phyloP scores from a whole-genome alignment of 169 alveolate genomes.

The Theileria annulata region DNA sequence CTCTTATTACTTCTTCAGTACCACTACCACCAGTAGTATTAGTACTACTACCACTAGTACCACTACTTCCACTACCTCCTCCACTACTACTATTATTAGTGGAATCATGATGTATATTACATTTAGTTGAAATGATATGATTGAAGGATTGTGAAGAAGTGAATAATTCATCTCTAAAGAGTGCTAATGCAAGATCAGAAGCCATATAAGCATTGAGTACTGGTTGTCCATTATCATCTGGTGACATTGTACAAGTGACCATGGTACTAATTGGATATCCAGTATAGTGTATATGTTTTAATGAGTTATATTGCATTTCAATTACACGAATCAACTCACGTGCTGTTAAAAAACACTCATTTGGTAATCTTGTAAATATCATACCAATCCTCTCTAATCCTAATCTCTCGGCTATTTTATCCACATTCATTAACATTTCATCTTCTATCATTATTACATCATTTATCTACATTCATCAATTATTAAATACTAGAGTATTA shows the following conservation, averaged over 20 bases:
- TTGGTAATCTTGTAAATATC: constrained; percentile 92
- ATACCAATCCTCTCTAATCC: constrained; percentile 95
- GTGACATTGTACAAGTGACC: constrained; percentile 83
- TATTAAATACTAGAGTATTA: not conserved
- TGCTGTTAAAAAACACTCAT: constrained; percentile 91
- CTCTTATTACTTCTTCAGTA: constrained; percentile 18
- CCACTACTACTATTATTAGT: too few species aligned
- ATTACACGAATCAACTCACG: constrained; percentile 87
- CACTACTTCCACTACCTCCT: too few species aligned
- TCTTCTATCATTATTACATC: constrained; percentile 46
- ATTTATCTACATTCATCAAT: constrained; percentile 19
- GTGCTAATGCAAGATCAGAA: constrained; percentile 82
- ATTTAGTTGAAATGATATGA: constrained; percentile 52
- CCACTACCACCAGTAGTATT: not conserved
- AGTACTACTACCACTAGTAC: not conserved
- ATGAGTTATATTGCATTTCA: constrained; percentile 58
- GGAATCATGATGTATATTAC: constrained; percentile 29
- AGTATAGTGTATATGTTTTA: constrained; percentile 75
- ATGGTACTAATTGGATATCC: constrained; percentile 79
- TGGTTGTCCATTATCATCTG: constrained; percentile 82
- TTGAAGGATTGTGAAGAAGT: constrained; percentile 66
- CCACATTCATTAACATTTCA: constrained; percentile 78
- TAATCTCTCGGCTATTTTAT: constrained; percentile 88
- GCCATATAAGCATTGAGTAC: constrained; percentile 85
- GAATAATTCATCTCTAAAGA: constrained; percentile 70